phyloP scores from a whole-genome alignment of 495 filamentous ascomycete species.

The Neurospora sp. region DNA sequence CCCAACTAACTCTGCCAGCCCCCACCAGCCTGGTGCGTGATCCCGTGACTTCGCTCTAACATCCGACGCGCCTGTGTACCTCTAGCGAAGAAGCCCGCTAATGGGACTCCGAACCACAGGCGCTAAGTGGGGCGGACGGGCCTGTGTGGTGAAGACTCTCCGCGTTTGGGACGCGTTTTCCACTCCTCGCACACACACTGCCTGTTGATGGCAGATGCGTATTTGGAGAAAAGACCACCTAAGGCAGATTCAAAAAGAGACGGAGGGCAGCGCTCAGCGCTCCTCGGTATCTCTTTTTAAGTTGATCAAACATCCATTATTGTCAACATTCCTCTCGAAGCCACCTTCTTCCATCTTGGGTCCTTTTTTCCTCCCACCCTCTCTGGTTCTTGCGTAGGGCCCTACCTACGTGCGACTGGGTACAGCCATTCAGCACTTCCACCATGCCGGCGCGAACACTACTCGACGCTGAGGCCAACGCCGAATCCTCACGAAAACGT shows the following conservation, averaged over 20 bases:
- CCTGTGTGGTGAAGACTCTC: not conserved
- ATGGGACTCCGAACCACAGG: not conserved
- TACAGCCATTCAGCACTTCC: not conserved
- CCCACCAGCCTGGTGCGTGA: not conserved
- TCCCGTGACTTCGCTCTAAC: not conserved
- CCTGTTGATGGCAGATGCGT: not conserved
- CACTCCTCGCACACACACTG: not conserved
- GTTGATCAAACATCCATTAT: not conserved
- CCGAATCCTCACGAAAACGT: conserved; percentile 20
- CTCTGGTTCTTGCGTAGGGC: not conserved
- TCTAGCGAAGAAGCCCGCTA: not conserved
- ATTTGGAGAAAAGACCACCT: not conserved
- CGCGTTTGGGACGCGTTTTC: not conserved
- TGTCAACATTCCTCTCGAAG: not conserved
- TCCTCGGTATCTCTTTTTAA: not conserved
- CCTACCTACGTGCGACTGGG: not conserved
- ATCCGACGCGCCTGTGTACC: not conserved
- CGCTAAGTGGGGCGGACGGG: not conserved
- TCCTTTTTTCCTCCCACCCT: not conserved
- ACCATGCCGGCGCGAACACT: not conserved
- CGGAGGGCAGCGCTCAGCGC: not conserved
- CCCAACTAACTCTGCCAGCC: not conserved
- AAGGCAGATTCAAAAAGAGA: not conserved
- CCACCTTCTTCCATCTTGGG: not conserved
- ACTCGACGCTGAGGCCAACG: not conserved